Conservation (phyloP, 1,139 yeast genomes). For the Candida dubliniensis region DNA sequence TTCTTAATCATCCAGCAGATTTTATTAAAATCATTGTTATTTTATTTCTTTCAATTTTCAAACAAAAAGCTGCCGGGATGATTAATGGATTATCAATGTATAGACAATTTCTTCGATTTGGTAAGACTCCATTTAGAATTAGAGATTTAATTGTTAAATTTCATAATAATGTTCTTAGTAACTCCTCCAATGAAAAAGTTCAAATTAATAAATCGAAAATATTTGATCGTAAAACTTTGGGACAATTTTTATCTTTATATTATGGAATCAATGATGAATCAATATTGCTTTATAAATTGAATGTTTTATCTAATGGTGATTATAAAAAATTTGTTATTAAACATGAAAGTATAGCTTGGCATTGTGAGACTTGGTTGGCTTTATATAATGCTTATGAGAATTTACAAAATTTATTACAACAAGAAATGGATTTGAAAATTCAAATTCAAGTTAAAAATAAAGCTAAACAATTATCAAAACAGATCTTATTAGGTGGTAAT, state of each 20-base stretch:
- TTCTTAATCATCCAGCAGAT: conserved; percentile 43
- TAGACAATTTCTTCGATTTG: conserved; percentile 70
- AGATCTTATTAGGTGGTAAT: conserved; percentile 29
- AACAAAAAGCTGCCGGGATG: conserved; percentile 38
- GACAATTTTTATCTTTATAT: conserved; percentile 54
- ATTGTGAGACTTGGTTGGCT: conserved; percentile 57
- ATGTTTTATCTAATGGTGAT: conserved; percentile 42
- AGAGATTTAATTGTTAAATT: conserved; percentile 28
- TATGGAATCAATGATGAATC: conserved; percentile 66
- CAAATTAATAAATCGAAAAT: conserved; percentile 27
- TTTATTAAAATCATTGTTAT: conserved; percentile 39
- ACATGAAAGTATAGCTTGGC: conserved; percentile 68
- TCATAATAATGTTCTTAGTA: conserved; percentile 10
- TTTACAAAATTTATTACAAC: conserved; percentile 38
- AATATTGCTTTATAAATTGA: conserved; percentile 52
- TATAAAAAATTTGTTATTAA: conserved; percentile 38
- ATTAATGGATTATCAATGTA: conserved; percentile 56
- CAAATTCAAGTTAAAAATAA: conserved; percentile 41
- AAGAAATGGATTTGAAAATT: conserved; percentile 43
- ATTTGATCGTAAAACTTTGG: conserved; percentile 43
- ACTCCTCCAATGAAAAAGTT: conserved; percentile 12
- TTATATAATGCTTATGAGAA: conserved; percentile 48
- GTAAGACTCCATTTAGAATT: conserved; percentile 65
- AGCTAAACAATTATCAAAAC: conserved; percentile 39
- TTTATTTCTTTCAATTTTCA: conserved; percentile 30